Base-by-base conservation (phyloP, 768 basidiomycete species). In the Mycena filopes region DNA sequence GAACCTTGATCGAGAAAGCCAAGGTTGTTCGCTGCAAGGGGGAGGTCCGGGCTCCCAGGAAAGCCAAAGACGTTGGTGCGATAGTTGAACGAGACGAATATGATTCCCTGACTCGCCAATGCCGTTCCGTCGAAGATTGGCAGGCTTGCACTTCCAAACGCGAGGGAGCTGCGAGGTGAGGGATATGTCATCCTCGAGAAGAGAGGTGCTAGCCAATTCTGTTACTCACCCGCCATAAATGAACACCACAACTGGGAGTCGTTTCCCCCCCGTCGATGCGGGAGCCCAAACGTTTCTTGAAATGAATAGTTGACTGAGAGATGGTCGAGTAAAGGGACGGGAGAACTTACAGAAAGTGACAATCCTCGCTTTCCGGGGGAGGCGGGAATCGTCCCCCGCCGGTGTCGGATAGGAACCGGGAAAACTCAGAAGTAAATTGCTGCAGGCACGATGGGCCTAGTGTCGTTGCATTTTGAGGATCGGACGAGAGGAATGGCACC, bases 1-100 rank as follows among this genome's bases (percentile, higher is more conserved):
- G 6, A 8, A 54, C 67, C 73, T 69, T 80, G 78, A 60, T 81
- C 80, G n/a, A 79, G 68, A 18, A 60, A 68, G 7, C 67, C 67
- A 0, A 68, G 36, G 28, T 68, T 68, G 33, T 68, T 68, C 8
- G 48, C 55, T 3, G 58, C 25, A 21, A 68, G 58, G 15, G 67
- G 54, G 10, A 68, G 48, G 28, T 68, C 67, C 21, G 63, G 67
- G 21, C 58, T 60, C 1, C 47, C 42, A 10, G 67, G 67, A 20
- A 68, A 68, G 0, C 67, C 67, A 33, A 65, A 65, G 18, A 68
- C 63, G 25, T 68, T 68, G 25, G 63, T 60, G 1, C 67, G 47
- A 41, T 68, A 68, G 55, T 68, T 64, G 36, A 68, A 60, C 1
- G 67, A 21, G 6, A 68, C 63, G 1, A 68, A 2, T 2, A 68